Base-by-base conservation (phyloP, 352 stramenopile species). In the Globisporangium nodosum region DNA sequence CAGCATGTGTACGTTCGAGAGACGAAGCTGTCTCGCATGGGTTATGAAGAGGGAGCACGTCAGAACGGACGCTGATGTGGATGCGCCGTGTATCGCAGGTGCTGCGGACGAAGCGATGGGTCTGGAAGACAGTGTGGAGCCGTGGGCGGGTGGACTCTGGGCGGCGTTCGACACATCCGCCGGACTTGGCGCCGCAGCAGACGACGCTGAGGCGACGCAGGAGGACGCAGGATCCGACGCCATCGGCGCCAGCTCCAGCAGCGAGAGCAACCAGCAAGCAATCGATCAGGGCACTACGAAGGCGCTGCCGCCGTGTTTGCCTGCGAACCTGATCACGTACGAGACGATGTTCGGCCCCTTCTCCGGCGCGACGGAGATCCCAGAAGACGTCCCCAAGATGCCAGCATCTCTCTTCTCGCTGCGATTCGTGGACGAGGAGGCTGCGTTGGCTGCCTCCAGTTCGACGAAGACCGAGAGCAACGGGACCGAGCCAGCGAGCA, bases 41-140 rank as follows among this genome's bases (percentile, higher is more conserved):
- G 0, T 15, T 13, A 13, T 15, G 35, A 3, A 27, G 24, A 18
- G 12, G 37, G n/a, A 43, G 37, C 37, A 12, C 37, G 12, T 5
- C 1, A 18, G 13, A 1, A 18, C 13, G 12, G 31, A 46, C 15
- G 20, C n/a, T 49, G 45, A 49, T 15, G 45, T n/a, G 45, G 12
- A 24, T 15, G 20, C 7, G n/a, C 9, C n/a, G 7, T 27, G 39
- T 55, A 64, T 24, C 39, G 50, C 83, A 73, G 79, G 63, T 5
- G 94, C 81, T 61, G 92, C 90, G 6, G 96, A 99, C 61, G 96
- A 99, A 74, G 95, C 83, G 0, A 95, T 95, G 35, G 94, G 94
- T 0, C 78, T 98, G 52, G 94, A 98, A 71, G 87, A 97, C 49
- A 78, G 81, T n/a, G 95, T 99, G 12, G 94, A 99, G 60, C 88